Evolutionary conservation across 352 stramenopile species (phyloP).

Genomic region (Phytopythium aichiense): DNA sequence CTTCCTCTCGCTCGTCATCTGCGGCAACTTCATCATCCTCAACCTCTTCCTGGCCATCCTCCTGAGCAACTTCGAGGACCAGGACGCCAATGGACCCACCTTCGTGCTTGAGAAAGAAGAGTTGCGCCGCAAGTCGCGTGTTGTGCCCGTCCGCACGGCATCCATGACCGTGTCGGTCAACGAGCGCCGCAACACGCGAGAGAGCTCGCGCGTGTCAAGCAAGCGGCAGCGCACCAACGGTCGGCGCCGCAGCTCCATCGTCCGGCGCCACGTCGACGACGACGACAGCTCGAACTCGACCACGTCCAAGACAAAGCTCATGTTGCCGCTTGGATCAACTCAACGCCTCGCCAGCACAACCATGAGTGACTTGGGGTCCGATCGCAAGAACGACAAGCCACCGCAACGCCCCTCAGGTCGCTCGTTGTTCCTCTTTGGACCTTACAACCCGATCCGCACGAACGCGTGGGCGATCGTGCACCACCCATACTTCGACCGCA

Average conservation of each 20-base stretch:
- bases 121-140: conserved; percentile 29
- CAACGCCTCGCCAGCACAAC: neutral
- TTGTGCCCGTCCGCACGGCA: conserved; percentile 12
- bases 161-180: neutral
- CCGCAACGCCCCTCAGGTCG: conserved; percentile 16
- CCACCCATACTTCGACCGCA: conserved; percentile 63
- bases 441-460: conserved; percentile 24
- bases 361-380: neutral
- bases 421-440: conserved; percentile 31
- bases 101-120: conserved; percentile 26
- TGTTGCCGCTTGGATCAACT: neutral
- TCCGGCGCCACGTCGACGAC: neutral
- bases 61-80: conserved; percentile 82
- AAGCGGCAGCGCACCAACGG: conserved; percentile 2
- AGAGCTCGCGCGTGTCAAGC: conserved; percentile 4
- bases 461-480: conserved; percentile 36
- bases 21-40: conserved; percentile 89
- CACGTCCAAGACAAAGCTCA: conserved; percentile 1
- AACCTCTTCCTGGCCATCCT: conserved; percentile 92
- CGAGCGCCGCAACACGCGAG: neutral
- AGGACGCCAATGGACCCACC: conserved; percentile 10
- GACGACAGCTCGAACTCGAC: conserved; percentile 1
- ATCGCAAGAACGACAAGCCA: neutral
- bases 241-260: conserved; percentile 5
- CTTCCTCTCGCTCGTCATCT: conserved; percentile 77